Percentiles rank a stretch among this genome's conserved stretches.
Evolutionary conservation across 805 yeast species (phyloP).

Genomic region (Torulaspora delbrueckii): DNA sequence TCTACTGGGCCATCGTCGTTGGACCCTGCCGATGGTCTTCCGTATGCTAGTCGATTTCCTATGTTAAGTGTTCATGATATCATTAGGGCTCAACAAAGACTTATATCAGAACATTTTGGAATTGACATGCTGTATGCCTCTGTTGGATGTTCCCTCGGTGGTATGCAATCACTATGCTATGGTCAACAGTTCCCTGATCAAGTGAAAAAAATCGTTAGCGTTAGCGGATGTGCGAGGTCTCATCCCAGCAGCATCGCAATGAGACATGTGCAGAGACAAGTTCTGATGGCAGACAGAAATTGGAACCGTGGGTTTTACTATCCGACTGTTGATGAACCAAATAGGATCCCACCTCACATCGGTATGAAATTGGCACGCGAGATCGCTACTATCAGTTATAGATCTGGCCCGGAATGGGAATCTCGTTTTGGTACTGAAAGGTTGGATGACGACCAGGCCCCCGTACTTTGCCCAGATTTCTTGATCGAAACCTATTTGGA

Average conservation of each 20-base stretch:
- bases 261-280: slow-evolving; percentile 90
- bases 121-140: slow-evolving; percentile 66
- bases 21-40: slow-evolving; percentile 60
- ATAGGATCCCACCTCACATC: slow-evolving; percentile 75
- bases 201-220: slow-evolving; percentile 69
- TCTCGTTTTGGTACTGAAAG: slow-evolving; percentile 83
- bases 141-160: slow-evolving; percentile 95
- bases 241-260: slow-evolving; percentile 93
- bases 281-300: slow-evolving; percentile 87
- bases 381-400: slow-evolving; percentile 87
- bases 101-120: slow-evolving; percentile 58
- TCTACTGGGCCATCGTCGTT: slow-evolving; percentile 86
- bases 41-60: slow-evolving; percentile 86
- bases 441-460: slow-evolving; percentile 69
- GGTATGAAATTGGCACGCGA: slow-evolving; percentile 95
- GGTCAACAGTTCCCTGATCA: slow-evolving; percentile 76
- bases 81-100: slow-evolving; percentile 80
- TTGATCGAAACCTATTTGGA: slow-evolving; percentile 88
- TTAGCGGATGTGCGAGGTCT: slow-evolving; percentile 88
- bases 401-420: slow-evolving; percentile 98
- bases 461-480: slow-evolving; percentile 91
- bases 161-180: slow-evolving; percentile 92
- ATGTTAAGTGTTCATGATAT: slow-evolving; percentile 80
- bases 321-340: slow-evolving; percentile 36
- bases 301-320: slow-evolving; percentile 92